Percentiles rank a stretch among this genome's conserved stretches.
phyloP scores from a whole-genome alignment of 768 basidiomycete species.

The Macrolepiota fuliginosa region DNA sequence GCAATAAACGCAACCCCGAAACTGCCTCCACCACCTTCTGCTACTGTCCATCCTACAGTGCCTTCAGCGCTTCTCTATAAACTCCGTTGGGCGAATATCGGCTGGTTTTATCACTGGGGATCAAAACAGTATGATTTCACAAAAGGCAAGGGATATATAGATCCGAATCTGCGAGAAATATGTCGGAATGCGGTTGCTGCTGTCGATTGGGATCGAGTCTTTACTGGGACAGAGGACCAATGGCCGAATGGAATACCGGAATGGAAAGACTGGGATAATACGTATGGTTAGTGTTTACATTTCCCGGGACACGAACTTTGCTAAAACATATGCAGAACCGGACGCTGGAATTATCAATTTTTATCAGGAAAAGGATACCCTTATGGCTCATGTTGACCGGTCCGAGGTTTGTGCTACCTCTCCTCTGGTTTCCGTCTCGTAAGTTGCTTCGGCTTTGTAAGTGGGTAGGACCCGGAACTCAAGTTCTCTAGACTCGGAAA shows the following conservation, averaged over 20 bases:
- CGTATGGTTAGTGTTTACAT: constrained; percentile 59
- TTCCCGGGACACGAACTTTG: neutral
- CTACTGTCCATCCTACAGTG: constrained; percentile 45
- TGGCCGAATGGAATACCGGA: constrained; percentile 57
- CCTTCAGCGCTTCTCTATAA: constrained; percentile 65
- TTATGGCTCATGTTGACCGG: constrained; percentile 98
- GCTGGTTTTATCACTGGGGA: constrained; percentile 97
- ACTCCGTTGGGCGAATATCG: constrained; percentile 94
- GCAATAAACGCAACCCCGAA: constrained; percentile 55
- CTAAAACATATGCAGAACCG: constrained; percentile 53
- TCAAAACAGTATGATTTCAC: constrained; percentile 93
- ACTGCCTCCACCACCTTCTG: constrained; percentile 63
- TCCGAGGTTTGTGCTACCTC: constrained; percentile 92
- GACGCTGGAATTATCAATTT: constrained; percentile 98
- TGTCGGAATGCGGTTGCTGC: constrained; percentile 61
- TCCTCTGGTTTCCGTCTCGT: constrained; percentile 95
- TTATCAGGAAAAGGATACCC: constrained; percentile 87
- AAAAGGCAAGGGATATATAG: constrained; percentile 62
- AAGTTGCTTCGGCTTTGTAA: constrained; percentile 23
- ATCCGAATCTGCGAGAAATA: constrained; percentile 48
- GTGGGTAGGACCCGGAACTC: neutral
- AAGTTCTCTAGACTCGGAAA: constrained; percentile 68
- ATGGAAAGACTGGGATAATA: constrained; percentile 74
- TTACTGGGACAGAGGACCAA: constrained; percentile 32
- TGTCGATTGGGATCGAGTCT: constrained; percentile 74